Base-by-base conservation (phyloP, 1,284 basidiomycete genomes). In the Phaffia rhodozyma region DNA sequence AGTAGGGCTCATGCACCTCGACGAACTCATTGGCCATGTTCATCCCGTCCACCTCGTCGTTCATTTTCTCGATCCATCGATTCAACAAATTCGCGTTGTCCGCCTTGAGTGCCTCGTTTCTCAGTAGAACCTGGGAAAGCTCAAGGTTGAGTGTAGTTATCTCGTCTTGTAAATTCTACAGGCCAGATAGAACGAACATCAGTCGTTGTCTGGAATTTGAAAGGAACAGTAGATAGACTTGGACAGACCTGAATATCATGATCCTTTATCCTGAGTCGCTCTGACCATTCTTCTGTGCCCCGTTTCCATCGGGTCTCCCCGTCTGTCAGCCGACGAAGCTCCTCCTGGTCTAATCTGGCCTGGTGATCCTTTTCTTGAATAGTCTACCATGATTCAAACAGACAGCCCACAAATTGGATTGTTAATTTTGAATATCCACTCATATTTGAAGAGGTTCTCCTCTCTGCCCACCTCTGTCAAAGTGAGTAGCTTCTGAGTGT, bases 71-170 rank as follows among this genome's bases (percentile, higher is more conserved):
- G 29, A 97, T 80, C 92, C 92, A 97, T 21, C 92, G 85, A 74
- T 97, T 91, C 1, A 98, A 80, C 51, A 98, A 81, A 69, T 87
- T 87, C 23, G 93, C 92, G 71, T 98, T 98, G 76, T 98, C 94
- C 71, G 86, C 87, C 63, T 84, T 84, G 56, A 98, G 81, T 27
- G 81, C 86, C 70, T 85, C 80, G 73, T 96, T 97, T 50, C 89
- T 84, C 67, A 90, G 84, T 67, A 90, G 86, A 50, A 96, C 85
- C 72, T 93, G 89, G 55, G 85, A 83, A 21, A 97, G 82, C 74
- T 98, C 94, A 57, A 97, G 82, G 67, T 90, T 86, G 47, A 91
- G 81, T 0, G 91, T 89, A 69, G 84, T 86, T 74, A 93, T 86
- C 76, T 97, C 94, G 76, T 98, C 94, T 71, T 94, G 89, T 6